Conservation (phyloP, 805 yeast species). For the Wickerhamia fluorescens region DNA sequence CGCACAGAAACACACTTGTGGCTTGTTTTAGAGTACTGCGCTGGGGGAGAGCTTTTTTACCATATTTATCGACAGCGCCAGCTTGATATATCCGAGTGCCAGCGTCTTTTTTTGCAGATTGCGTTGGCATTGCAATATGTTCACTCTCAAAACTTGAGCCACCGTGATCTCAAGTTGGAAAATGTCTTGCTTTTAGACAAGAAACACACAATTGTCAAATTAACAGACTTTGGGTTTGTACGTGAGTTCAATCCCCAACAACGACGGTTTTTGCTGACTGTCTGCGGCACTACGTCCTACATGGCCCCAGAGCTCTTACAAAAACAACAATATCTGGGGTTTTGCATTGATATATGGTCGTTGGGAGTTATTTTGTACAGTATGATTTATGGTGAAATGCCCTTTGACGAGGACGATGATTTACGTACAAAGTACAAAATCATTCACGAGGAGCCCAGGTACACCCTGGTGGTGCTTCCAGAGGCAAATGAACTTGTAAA, state of each 20-base stretch:
- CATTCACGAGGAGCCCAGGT: slow-evolving; percentile 57
- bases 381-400: slow-evolving; percentile 78
- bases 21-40: slow-evolving; percentile 87
- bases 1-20: slow-evolving; percentile 75
- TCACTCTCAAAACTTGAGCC: slow-evolving; percentile 72
- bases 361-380: slow-evolving; percentile 86
- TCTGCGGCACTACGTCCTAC: slow-evolving; percentile 92
- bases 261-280: slow-evolving; percentile 59
- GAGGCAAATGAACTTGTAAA: slow-evolving; percentile 47
- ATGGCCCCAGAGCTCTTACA: slow-evolving; percentile 92
- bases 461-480: slow-evolving; percentile 38
- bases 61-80: slow-evolving; percentile 48
- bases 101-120: slow-evolving; percentile 55
- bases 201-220: slow-evolving; percentile 53
- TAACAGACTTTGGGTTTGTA: slow-evolving; percentile 93
- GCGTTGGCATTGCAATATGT: slow-evolving; percentile 64
- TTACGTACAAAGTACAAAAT: slow-evolving; percentile 53
- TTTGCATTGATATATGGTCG: slow-evolving; percentile 85
- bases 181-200: slow-evolving; percentile 56
- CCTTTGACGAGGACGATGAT: slow-evolving; percentile 83
- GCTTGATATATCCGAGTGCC: slow-evolving; percentile 44
- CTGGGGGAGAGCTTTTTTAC: slow-evolving; percentile 70
- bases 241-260: slow-evolving; percentile 50
- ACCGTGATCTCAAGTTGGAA: slow-evolving; percentile 79
- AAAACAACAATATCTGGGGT: slow-evolving; percentile 68